Evolutionary conservation across 108 stramenopile species (phyloP).

Genomic region (Fragilaria radians): DNA sequence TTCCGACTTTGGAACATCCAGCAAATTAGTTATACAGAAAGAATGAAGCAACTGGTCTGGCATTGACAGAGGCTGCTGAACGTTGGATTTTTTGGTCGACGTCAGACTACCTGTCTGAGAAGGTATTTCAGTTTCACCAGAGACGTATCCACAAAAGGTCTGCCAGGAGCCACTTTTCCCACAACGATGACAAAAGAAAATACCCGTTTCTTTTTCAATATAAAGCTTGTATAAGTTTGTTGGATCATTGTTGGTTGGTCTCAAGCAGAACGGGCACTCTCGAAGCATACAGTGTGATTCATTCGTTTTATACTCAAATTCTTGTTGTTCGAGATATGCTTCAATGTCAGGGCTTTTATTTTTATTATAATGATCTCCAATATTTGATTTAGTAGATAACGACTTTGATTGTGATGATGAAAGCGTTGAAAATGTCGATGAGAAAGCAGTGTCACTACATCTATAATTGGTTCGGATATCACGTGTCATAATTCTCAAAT

Average conservation of each 20-base stretch:
- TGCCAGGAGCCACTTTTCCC: conserved; percentile 85
- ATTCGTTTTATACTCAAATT: too few relatives aligned
- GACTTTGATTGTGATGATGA: too few relatives aligned
- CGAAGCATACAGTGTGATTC: too few relatives aligned
- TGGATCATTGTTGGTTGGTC: conserved; percentile 55
- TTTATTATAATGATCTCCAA: too few relatives aligned
- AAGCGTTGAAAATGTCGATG: too few relatives aligned
- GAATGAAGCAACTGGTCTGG: conserved; percentile 41
- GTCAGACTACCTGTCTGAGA: not conserved
- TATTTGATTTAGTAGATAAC: too few relatives aligned
- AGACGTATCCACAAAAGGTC: conserved; percentile 41
- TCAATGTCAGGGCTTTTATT: too few relatives aligned
- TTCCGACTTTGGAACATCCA: conserved; percentile 28
- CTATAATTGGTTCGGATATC: too few relatives aligned
- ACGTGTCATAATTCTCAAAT: too few relatives aligned
- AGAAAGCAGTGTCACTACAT: too few relatives aligned
- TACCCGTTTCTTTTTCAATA: conserved; percentile 55
- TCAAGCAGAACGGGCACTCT: conserved; percentile 81
- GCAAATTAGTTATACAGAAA: conserved; percentile 37
- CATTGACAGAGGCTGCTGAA: conserved; percentile 43
- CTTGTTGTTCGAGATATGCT: too few relatives aligned
- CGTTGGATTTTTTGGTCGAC: not conserved
- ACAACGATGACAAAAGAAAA: conserved; percentile 93
- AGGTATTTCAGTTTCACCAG: not conserved
- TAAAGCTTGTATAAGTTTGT: conserved; percentile 73